Conservation (phyloP, 768 basidiomycete genomes). For the Ramaria sp. region DNA sequence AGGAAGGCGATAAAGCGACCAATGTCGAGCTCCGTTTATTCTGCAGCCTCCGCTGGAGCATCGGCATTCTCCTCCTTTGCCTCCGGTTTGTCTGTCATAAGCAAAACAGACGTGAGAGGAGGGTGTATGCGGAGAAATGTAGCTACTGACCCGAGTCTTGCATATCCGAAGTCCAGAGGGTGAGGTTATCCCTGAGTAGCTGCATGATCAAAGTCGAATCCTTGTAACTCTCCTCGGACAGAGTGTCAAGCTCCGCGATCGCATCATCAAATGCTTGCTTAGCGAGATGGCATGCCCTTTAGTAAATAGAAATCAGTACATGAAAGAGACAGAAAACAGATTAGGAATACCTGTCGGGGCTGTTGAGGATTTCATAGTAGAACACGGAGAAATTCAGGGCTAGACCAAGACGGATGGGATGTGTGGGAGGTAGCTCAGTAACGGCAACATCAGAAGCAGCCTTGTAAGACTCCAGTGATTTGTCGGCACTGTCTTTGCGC, state of each 20-base stretch:
- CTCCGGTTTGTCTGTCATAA: slow-evolving; percentile 51
- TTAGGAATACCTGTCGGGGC: slow-evolving; percentile 55
- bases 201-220: slow-evolving; percentile 98
- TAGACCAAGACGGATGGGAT: slow-evolving; percentile 96
- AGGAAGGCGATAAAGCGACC: background rate
- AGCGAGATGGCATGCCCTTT: slow-evolving; percentile 87
- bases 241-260: slow-evolving; percentile 96
- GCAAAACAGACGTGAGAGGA: slow-evolving; percentile 8
- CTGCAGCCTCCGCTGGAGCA: slow-evolving; percentile 41
- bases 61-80: slow-evolving; percentile 65
- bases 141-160: slow-evolving; percentile 67
- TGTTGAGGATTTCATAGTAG: slow-evolving; percentile 99
- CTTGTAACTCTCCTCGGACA: slow-evolving; percentile 98
- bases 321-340: background rate
- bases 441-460: slow-evolving; percentile 95
- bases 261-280: slow-evolving; percentile 99
- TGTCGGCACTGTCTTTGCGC: slow-evolving; percentile 94
- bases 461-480: slow-evolving; percentile 96
- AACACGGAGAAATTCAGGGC: slow-evolving; percentile 99
- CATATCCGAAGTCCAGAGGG: slow-evolving; percentile 98
- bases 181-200: slow-evolving; percentile 92
- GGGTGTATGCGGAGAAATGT: background rate
- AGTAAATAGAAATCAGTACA: background rate
- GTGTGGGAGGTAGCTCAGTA: slow-evolving; percentile 89
- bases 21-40: background rate